Conservation (phyloP, 1,284 basidiomycete species). For the Moniliophthora roreri region DNA sequence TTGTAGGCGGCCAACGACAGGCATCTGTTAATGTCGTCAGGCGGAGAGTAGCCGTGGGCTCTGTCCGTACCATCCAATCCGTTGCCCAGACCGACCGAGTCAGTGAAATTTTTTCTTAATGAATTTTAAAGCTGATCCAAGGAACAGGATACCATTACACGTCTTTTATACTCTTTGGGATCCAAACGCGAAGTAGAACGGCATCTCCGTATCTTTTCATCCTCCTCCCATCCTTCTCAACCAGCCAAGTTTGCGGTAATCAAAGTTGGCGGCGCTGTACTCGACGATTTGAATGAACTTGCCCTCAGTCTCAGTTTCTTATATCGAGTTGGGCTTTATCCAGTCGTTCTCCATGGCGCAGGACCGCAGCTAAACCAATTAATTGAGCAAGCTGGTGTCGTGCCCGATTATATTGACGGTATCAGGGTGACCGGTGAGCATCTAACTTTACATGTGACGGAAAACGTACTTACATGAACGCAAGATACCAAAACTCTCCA, state of each 20-base stretch:
- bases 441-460: too few relatives aligned
- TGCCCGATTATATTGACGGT: conserved; percentile 94
- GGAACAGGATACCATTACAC: conserved; percentile 87
- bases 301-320: conserved; percentile 92
- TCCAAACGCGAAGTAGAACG: conserved; percentile 95
- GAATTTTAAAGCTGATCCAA: not conserved
- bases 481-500: conserved; percentile 92
- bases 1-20: conserved; percentile 51
- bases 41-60: conserved; percentile 24
- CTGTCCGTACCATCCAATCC: conserved; percentile 44
- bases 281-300: conserved; percentile 88
- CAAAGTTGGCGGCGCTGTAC: conserved; percentile 92
- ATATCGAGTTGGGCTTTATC: conserved; percentile 92
- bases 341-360: conserved; percentile 91
- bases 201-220: conserved; percentile 94
- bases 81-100: conserved; percentile 63
- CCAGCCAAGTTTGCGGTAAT: conserved; percentile 92
- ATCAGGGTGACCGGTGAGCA: conserved; percentile 87
- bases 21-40: conserved; percentile 41
- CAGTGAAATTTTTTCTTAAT: conserved; percentile 17
- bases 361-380: conserved; percentile 94
- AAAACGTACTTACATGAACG: too few relatives aligned
- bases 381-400: conserved; percentile 85
- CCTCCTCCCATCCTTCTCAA: conserved; percentile 78
- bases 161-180: conserved; percentile 92